Evolutionary conservation across 805 yeast species (phyloP).

Genomic region (Wickerhamomyces bovis): DNA sequence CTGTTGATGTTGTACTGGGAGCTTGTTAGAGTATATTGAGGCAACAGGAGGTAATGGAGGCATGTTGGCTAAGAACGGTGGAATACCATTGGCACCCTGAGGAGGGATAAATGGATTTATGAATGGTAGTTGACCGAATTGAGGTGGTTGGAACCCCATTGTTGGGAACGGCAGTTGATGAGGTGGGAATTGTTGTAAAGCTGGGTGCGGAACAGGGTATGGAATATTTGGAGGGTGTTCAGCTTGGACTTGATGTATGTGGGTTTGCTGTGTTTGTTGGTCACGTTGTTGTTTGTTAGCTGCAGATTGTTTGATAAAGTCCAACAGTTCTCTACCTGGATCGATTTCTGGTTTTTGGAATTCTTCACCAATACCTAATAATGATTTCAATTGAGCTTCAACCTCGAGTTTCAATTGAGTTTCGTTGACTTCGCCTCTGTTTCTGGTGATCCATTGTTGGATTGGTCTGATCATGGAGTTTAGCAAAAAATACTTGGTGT

Average conservation of each 20-base stretch:
- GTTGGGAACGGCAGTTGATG: conserved; percentile 8
- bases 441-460: conserved; percentile 48
- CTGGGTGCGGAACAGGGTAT: conserved; percentile 7
- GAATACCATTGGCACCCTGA: conserved; percentile 1
- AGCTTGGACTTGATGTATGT: conserved; percentile 3
- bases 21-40: conserved; percentile 9
- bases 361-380: conserved; percentile 50
- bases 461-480: conserved; percentile 36
- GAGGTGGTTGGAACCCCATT: conserved; percentile 9
- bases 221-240: neutral
- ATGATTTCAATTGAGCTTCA: conserved; percentile 55
- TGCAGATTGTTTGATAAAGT: conserved; percentile 49
- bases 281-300: conserved; percentile 21
- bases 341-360: conserved; percentile 35
- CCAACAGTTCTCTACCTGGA: conserved; percentile 73
- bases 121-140: conserved; percentile 1
- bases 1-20: conserved; percentile 10
- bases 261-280: conserved; percentile 4
- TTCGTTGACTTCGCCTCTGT: conserved; percentile 44
- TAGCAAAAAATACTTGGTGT: conserved; percentile 30
- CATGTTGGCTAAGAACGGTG: conserved; percentile 6
- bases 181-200: conserved; percentile 1
- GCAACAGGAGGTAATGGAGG: neutral
- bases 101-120: conserved; percentile 2
- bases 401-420: conserved; percentile 57